Conservation (phyloP, 805 yeast genomes). For the Sugiyamaella americana region DNA sequence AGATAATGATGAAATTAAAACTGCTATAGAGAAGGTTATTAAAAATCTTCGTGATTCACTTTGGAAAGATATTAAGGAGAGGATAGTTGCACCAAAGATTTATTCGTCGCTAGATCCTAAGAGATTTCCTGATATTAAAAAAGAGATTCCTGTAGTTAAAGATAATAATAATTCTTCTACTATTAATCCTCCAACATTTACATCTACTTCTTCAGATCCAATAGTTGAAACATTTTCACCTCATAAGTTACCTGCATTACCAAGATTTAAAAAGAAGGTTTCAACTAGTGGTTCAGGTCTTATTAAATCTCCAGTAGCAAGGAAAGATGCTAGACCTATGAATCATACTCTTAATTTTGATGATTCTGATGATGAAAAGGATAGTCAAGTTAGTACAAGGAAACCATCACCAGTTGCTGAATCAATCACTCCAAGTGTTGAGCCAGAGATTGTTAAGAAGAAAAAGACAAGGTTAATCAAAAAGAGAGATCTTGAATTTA, state of each 20-base stretch:
- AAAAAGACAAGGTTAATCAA: slow-evolving; percentile 1
- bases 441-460: slow-evolving; percentile 8
- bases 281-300: slow-evolving; percentile 12
- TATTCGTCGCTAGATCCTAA: slow-evolving; percentile 53
- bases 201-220: neutral
- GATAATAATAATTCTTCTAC: slow-evolving; percentile 1
- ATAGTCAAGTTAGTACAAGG: slow-evolving; percentile 11
- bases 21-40: slow-evolving; percentile 51
- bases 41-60: slow-evolving; percentile 60
- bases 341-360: slow-evolving; percentile 26
- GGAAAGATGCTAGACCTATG: slow-evolving; percentile 25
- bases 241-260: slow-evolving; percentile 22
- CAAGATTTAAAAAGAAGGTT: slow-evolving; percentile 27
- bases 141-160: neutral
- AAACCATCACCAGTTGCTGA: slow-evolving; percentile 13
- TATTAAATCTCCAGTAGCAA: slow-evolving; percentile 1
- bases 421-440: slow-evolving; percentile 5
- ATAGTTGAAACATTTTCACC: slow-evolving; percentile 3
- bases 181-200: neutral
- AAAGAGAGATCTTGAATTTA: slow-evolving; percentile 25
- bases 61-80: slow-evolving; percentile 65
- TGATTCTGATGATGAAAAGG: slow-evolving; percentile 23
- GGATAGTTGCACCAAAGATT: slow-evolving; percentile 63
- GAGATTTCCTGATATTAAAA: slow-evolving; percentile 11
- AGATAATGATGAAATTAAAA: slow-evolving; percentile 39